Percentiles rank a stretch among this genome's conserved stretches.
These are phyloP conservation scores for Phytophthora podocarpi DNA, from an alignment of 352 stramenopile species.

Conservation along the genomic window DNA sequence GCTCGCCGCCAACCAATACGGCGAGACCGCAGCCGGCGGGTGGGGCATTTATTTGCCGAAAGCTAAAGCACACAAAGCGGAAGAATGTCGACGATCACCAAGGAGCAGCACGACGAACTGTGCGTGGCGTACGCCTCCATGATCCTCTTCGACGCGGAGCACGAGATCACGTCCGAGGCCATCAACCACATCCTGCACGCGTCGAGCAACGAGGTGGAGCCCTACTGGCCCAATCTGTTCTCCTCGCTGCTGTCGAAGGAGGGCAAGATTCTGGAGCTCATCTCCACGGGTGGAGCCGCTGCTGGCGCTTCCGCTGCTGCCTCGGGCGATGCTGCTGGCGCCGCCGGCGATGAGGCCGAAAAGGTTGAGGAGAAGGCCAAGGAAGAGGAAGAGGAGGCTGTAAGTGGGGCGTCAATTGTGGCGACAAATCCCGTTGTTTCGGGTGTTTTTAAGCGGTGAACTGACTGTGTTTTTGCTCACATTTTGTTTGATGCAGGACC, in stretches of 20 bases:
- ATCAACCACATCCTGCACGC: slow-evolving; percentile 68
- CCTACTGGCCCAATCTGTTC: slow-evolving; percentile 86
- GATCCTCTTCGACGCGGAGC: slow-evolving; percentile 86
- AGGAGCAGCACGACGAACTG: slow-evolving; percentile 89
- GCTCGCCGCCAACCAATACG: slow-evolving; percentile 44
- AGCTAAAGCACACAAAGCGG: slow-evolving; percentile 47
- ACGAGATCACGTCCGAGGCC: slow-evolving; percentile 80
- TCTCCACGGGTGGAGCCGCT: slow-evolving; percentile 68
- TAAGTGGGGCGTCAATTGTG: slow-evolving; percentile 31
- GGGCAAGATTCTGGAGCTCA: slow-evolving; percentile 79
- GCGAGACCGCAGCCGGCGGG: background rate
- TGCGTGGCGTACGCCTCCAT: slow-evolving; percentile 84
- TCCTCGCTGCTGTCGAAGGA: slow-evolving; percentile 74
- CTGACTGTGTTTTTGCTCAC: slow-evolving; percentile 16
- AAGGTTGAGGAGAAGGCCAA: slow-evolving; percentile 62
- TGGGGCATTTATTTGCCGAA: slow-evolving; percentile 53
- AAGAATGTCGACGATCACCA: slow-evolving; percentile 79
- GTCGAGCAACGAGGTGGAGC: slow-evolving; percentile 86
- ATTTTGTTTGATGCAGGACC: slow-evolving; percentile 37
- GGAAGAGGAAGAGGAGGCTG: slow-evolving; percentile 71
- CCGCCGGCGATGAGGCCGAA: slow-evolving; percentile 41
- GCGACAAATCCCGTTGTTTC: too few species aligned
- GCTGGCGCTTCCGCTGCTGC: slow-evolving; percentile 45
- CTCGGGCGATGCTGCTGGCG: slow-evolving; percentile 43
- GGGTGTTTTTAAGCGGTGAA: too few species aligned